These are phyloP conservation scores for Retiboletus flavoniger DNA, from an alignment of 1,284 basidiomycete species.

Conservation along the genomic window DNA sequence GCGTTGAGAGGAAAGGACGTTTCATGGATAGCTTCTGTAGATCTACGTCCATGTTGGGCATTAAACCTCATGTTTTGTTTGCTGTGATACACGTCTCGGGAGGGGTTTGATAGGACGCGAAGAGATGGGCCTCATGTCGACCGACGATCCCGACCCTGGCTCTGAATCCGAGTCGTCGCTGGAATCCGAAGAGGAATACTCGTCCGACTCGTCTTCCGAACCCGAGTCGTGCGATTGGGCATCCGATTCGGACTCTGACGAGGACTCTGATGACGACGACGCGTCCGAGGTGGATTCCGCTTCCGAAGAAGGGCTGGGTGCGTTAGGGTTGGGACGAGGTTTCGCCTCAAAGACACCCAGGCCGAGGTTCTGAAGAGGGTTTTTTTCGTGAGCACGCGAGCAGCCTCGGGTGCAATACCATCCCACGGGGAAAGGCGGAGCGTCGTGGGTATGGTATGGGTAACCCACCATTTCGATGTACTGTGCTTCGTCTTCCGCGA, in stretches of 20 bases:
- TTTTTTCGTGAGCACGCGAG: slow-evolving; percentile 1
- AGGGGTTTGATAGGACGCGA: slow-evolving; percentile 44
- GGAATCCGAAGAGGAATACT: slow-evolving; percentile 24
- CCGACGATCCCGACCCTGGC: slow-evolving; percentile 33
- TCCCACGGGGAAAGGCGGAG: background rate
- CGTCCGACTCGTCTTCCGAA: slow-evolving; percentile 24
- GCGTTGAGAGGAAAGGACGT: background rate
- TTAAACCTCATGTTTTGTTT: slow-evolving; percentile 17
- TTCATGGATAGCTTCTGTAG: background rate
- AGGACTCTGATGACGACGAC: slow-evolving; percentile 18
- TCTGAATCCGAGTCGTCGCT: slow-evolving; percentile 30
- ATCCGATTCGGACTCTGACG: slow-evolving; percentile 18
- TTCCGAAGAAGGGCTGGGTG: slow-evolving; percentile 6
- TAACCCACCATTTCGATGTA: slow-evolving; percentile 67
- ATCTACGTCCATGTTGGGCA: background rate
- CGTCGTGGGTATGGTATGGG: background rate
- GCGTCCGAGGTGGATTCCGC: slow-evolving; percentile 7
- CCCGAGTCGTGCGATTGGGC: slow-evolving; percentile 18
- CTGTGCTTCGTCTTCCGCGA: slow-evolving; percentile 42
- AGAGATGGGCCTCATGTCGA: slow-evolving; percentile 37
- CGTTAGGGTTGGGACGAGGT: background rate
- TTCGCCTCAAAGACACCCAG: slow-evolving; percentile 59
- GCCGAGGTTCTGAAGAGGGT: slow-evolving; percentile 53
- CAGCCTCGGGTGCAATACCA: too few relatives aligned
- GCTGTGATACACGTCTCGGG: slow-evolving; percentile 35